These are phyloP conservation scores for Claviceps cyperi DNA, from an alignment of 2,329 filamentous ascomycete species.

Conservation along the genomic window DNA sequence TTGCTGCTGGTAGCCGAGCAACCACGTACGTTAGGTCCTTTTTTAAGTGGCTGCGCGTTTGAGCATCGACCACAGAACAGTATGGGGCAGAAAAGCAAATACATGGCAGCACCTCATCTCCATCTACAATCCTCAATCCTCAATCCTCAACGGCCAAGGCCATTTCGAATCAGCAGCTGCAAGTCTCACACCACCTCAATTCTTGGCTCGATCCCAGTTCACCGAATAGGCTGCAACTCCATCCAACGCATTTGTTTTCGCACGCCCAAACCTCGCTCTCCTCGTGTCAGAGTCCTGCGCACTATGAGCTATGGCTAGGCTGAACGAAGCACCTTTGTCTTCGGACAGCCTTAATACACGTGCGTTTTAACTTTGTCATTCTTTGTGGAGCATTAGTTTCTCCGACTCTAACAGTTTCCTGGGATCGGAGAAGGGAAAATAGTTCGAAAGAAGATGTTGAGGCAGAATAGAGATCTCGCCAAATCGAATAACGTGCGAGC, in stretches of 20 bases:
- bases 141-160: slow-evolving; percentile 1
- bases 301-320: slow-evolving; percentile 54
- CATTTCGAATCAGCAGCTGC: slow-evolving; percentile 4
- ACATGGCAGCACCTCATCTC: slow-evolving; percentile 15
- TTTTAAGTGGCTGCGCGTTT: slow-evolving; percentile 10
- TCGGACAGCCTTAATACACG: slow-evolving; percentile 57
- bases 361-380: slow-evolving; percentile 27
- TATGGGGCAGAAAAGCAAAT: slow-evolving; percentile 18
- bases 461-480: slow-evolving; percentile 75
- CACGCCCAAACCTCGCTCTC: neutral
- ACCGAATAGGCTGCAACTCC: neutral
- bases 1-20: slow-evolving; percentile 13
- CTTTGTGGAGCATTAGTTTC: neutral
- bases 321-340: slow-evolving; percentile 59
- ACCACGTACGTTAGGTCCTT: slow-evolving; percentile 9
- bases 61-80: neutral
- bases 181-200: neutral
- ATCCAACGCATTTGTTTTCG: neutral
- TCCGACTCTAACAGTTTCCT: neutral
- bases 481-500: slow-evolving; percentile 66
- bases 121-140: neutral
- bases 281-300: slow-evolving; percentile 8
- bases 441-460: slow-evolving; percentile 68
- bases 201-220: neutral
- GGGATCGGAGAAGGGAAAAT: too few species aligned